Base-by-base conservation (phyloP, 257 asterid genomes). In the Solanum arcanum region DNA sequence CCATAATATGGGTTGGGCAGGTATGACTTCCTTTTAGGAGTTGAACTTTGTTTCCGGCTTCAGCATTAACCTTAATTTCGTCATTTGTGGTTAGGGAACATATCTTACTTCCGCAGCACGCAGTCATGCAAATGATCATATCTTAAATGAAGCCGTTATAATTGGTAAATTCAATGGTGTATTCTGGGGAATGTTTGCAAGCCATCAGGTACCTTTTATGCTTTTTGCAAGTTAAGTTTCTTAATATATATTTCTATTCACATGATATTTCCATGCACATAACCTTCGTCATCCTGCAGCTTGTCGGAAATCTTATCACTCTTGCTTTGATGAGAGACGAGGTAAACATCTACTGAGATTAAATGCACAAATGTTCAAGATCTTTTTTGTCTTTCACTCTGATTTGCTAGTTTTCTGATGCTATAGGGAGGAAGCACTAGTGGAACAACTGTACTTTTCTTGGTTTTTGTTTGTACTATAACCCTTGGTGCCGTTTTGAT, bases 1-100 rank as follows among this genome's bases (percentile, higher is more conserved):
- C 99, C 33, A 93, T 97, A 89, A 95, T 96, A 90, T 97, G 99
- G 99, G 99, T 97, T 93, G 98, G 94, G 39, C 94, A 97, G 99
- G 99, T 95, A 56, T 59, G 85, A 35, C 41, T 89, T 83, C 20
- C 44, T 77, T 52, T 42, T 75, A 6, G 49, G 25, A 5, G 41
- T 56, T 76, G 35, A 33, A 64, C 47, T 16, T 83, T 87, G 25
- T 47, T 41, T 42, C 47, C 13, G 87, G 59, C 41, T 49, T 86
- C 44, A 9, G 29, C 14, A n/a, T 4, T 75, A 41, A 44, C 12
- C 27, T 13, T 66, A 16, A 9, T 31, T 37, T 62, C 87, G 37
- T 49, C 62, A n/a, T 9, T 78, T 82, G 87, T 35, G 84, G 15
- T 77, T 91, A 95, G 99, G 99, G 99, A 75, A 95, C 99, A 9